phyloP scores from a whole-genome alignment of 345 rosid genomes.

The Dovyalis caffra region DNA sequence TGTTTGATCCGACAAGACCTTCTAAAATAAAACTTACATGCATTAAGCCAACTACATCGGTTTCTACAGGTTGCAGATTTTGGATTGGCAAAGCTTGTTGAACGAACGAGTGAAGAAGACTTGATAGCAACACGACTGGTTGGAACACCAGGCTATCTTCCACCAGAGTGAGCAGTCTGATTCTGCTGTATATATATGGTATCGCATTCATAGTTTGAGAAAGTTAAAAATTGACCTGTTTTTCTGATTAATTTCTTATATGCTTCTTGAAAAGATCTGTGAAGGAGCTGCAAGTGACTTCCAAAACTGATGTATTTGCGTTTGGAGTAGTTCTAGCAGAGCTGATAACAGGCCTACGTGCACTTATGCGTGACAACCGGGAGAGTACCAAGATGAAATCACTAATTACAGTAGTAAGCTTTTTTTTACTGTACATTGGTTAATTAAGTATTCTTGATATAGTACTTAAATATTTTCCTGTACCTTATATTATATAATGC shows the following conservation, averaged over 20 bases:
- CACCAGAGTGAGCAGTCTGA: constrained; percentile 72
- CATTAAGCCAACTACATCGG: background rate
- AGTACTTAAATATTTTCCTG: too few relatives aligned
- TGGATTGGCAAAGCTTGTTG: constrained; percentile 64
- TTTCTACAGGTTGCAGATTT: constrained; percentile 58
- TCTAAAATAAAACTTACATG: constrained; percentile 1
- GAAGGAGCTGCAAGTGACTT: constrained; percentile 62
- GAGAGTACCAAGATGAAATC: constrained; percentile 50
- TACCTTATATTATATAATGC: too few relatives aligned
- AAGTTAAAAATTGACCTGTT: background rate
- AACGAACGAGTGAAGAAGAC: constrained; percentile 49
- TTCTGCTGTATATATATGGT: too few relatives aligned
- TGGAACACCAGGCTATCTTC: constrained; percentile 72
- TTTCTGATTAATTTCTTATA: background rate
- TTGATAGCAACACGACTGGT: constrained; percentile 55
- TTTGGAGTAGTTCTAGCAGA: constrained; percentile 68
- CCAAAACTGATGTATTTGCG: constrained; percentile 63
- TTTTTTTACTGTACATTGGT: background rate
- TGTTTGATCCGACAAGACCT: background rate
- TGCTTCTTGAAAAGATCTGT: constrained; percentile 45
- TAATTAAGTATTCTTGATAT: background rate
- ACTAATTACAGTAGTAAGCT: constrained; percentile 45
- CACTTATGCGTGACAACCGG: constrained; percentile 46
- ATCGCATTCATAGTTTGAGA: background rate
- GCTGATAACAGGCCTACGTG: constrained; percentile 63